Conservation (phyloP, 2,329 filamentous ascomycete genomes). For the Paramyrothecium roridum region DNA sequence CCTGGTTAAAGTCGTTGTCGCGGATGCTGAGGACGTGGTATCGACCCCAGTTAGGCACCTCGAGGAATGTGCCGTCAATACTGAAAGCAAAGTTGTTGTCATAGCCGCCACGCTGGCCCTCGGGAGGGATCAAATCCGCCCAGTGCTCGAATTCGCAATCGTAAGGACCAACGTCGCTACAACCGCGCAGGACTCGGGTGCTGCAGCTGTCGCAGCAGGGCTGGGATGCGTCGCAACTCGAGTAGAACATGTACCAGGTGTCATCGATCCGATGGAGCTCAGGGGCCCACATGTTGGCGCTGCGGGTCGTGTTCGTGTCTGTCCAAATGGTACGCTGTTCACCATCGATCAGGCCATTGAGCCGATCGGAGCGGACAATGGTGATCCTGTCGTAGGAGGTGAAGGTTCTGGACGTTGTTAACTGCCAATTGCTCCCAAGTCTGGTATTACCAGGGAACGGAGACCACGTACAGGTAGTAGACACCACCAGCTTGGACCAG, state of each 20-base stretch:
- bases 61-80: slow-evolving; percentile 9
- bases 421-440: background rate
- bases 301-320: slow-evolving; percentile 8
- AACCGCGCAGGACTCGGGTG: slow-evolving; percentile 6
- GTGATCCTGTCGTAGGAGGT: background rate
- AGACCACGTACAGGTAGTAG: background rate
- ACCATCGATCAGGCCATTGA: slow-evolving; percentile 3
- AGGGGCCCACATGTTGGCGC: slow-evolving; percentile 10
- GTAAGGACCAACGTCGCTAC: slow-evolving; percentile 2
- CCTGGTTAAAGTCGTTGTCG: slow-evolving; percentile 5
- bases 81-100: slow-evolving; percentile 7
- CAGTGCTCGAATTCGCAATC: slow-evolving; percentile 7
- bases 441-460: background rate
- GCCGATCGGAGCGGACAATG: background rate
- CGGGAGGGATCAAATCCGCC: slow-evolving; percentile 6
- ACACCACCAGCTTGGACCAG: background rate
- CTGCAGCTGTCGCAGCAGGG: slow-evolving; percentile 8
- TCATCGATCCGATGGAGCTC: slow-evolving; percentile 8
- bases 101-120: slow-evolving; percentile 1
- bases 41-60: slow-evolving; percentile 4
- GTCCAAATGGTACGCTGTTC: slow-evolving; percentile 10
- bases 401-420: background rate
- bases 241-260: slow-evolving; percentile 11
- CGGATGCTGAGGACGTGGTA: slow-evolving; percentile 8
- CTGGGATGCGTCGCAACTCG: slow-evolving; percentile 4